phyloP scores from a whole-genome alignment of 1,284 basidiomycete genomes.

The Microbotryomycetes sp. region DNA sequence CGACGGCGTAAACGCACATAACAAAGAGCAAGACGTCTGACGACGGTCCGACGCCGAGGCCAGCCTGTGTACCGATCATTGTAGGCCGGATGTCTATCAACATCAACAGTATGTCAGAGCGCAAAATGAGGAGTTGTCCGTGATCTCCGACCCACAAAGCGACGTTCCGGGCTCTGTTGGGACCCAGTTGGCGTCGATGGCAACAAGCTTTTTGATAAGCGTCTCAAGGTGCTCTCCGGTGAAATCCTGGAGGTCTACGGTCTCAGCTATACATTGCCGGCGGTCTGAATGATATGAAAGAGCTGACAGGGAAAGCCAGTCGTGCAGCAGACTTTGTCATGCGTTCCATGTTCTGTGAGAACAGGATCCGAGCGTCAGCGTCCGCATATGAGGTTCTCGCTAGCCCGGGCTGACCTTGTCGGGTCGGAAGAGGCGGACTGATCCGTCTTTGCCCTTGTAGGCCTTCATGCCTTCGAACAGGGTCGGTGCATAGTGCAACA shows the following conservation, averaged over 20 bases:
- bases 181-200: constrained; percentile 86
- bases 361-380: no score
- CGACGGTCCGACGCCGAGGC: constrained; percentile 81
- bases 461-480: constrained; percentile 45
- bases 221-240: constrained; percentile 70
- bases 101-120: background rate
- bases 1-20: constrained; percentile 55
- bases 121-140: background rate
- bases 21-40: constrained; percentile 91
- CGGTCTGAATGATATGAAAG: no score
- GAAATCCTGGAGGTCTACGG: constrained; percentile 46
- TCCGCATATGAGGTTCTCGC: no score
- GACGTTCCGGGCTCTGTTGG: constrained; percentile 83
- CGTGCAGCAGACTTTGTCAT: constrained; percentile 56
- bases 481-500: constrained; percentile 77
- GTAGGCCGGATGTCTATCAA: constrained; percentile 50
- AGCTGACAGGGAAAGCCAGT: constrained; percentile 55
- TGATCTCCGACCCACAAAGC: constrained; percentile 47
- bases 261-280: background rate
- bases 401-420: constrained; percentile 53
- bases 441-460: constrained; percentile 71
- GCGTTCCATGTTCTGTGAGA: constrained; percentile 75
- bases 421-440: constrained; percentile 83
- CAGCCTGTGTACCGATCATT: constrained; percentile 83
- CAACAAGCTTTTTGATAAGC: constrained; percentile 83